Base-by-base conservation (phyloP, 257 asterid genomes). In the Salvia rosmarinus region DNA sequence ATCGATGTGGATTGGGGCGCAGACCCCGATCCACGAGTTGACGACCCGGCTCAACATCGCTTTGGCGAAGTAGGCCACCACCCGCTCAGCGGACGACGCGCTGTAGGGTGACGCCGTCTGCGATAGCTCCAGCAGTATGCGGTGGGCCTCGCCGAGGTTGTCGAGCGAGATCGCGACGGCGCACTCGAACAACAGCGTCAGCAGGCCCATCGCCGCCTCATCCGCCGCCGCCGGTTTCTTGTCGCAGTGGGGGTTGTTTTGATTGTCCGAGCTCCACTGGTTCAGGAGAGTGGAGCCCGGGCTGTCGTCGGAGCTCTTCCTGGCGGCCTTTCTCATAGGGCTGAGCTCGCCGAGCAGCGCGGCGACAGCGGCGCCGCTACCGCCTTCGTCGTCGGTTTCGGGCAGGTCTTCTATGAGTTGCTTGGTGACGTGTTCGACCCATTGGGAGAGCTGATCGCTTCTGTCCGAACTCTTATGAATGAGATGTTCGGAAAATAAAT, bases 101-200 rank as follows among this genome's bases (percentile, higher is more conserved):
- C 79, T 81, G 46, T 84, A 84, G 0, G 95, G 98, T 0, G 91
- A 82, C 0, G 94, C 88, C 75, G 66, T 82, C 69, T 89, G 95
- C 0, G 91, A 78, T 2, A 91, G 75, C 76, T 87, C 90, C 2
- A 89, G 93, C 21, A 91, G 76, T 89, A 88, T 82, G 46, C 78
- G 68, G 32, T 88, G 90, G n/a, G 96, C 97, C 65, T 87, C 96
- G 0, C 87, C 86, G 9, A 91, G 69, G 21, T 87, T 87, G 57
- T 89, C 97, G 0, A 85, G 87, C 0, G 96, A 91, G 58, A 91
- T 77, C 19, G 96, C 90, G 0, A 89, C 97, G 1, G 96, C 95
- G 64, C 94, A 86, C 61, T 91, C 98, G 46, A 91, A 28, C 2
- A 89, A 78, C 7, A 76, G 81, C 0, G 88, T 79, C 12, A 89